Evolutionary conservation across 2,329 filamentous ascomycete genomes (phyloP).

Genomic region (Colletotrichum gigasporum): DNA sequence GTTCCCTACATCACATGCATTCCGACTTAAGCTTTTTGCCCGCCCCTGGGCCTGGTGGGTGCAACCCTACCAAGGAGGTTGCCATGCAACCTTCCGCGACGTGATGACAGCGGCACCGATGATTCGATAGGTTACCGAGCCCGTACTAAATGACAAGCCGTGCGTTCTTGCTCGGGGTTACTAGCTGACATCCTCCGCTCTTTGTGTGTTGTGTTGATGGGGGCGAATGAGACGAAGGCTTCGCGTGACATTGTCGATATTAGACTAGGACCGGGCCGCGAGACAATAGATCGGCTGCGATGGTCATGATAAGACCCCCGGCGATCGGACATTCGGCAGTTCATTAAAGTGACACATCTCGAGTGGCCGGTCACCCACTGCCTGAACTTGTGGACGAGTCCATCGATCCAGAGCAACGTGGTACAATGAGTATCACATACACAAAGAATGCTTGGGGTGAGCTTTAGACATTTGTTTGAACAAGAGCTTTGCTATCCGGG

Average conservation of each 20-base stretch:
- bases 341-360: too few relatives aligned
- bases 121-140: neutral
- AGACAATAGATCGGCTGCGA: neutral
- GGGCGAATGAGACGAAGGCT: too few relatives aligned
- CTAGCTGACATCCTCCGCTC: neutral
- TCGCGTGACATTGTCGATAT: neutral
- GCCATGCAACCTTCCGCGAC: neutral
- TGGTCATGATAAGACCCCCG: too few relatives aligned
- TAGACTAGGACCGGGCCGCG: neutral
- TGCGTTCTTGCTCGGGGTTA: neutral
- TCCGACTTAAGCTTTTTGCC: slow-evolving; percentile 1
- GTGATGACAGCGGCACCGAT: neutral
- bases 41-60: neutral
- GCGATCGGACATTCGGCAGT: too few relatives aligned
- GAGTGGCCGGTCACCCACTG: too few relatives aligned
- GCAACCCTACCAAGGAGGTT: neutral
- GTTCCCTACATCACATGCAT: neutral
- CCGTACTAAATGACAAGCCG: too few relatives aligned
- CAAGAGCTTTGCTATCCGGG: too few relatives aligned
- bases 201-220: neutral
- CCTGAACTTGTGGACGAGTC: too few relatives aligned
- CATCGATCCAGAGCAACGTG: too few relatives aligned
- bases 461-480: too few relatives aligned
- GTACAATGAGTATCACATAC: too few relatives aligned
- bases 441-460: too few relatives aligned